A percentile compares a stretch with the other conserved stretches of the same genome.
Evolutionary conservation across 352 stramenopile species (phyloP).

Genomic region (Pythium sp.): DNA sequence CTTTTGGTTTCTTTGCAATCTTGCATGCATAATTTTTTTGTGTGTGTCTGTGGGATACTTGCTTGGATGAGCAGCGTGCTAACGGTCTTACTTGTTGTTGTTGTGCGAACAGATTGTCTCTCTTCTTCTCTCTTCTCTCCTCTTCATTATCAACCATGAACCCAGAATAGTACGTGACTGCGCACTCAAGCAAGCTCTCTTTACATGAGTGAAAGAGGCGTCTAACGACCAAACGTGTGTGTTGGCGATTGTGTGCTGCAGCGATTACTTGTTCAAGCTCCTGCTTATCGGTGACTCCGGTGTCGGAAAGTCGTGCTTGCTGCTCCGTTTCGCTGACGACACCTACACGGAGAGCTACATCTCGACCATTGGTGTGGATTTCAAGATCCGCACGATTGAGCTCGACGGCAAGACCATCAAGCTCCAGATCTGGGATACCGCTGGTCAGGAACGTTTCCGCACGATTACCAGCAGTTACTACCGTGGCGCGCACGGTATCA

Average conservation of each 20-base stretch:
- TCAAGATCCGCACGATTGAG: conserved; percentile 99
- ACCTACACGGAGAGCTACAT: conserved; percentile 99
- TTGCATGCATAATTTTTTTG: background rate
- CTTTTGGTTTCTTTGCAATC: background rate
- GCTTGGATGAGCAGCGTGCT: background rate
- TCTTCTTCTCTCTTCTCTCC: background rate
- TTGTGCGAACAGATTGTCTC: conserved; percentile 1
- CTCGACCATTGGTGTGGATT: conserved; percentile 99
- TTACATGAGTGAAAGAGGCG: background rate
- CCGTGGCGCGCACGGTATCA: conserved; percentile 98
- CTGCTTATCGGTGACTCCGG: conserved; percentile 97
- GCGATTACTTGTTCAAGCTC: conserved; percentile 99
- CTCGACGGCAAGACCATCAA: conserved; percentile 99
- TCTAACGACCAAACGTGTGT: conserved; percentile 15
- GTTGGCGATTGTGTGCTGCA: conserved; percentile 22
- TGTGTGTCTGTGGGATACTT: background rate
- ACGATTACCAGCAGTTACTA: conserved; percentile 99
- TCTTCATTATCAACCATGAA: conserved; percentile 65
- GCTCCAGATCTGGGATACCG: conserved; percentile 99
- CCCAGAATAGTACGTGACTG: conserved; percentile 88
- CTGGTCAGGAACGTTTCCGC: conserved; percentile 99
- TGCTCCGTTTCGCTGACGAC: conserved; percentile 99
- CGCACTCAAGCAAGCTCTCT: background rate
- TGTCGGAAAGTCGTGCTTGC: conserved; percentile 98
- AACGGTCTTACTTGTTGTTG: conserved; percentile 1